These are phyloP conservation scores for Stereum hirsutum DNA, from an alignment of 1,284 basidiomycete genomes.

Conservation along the genomic window DNA sequence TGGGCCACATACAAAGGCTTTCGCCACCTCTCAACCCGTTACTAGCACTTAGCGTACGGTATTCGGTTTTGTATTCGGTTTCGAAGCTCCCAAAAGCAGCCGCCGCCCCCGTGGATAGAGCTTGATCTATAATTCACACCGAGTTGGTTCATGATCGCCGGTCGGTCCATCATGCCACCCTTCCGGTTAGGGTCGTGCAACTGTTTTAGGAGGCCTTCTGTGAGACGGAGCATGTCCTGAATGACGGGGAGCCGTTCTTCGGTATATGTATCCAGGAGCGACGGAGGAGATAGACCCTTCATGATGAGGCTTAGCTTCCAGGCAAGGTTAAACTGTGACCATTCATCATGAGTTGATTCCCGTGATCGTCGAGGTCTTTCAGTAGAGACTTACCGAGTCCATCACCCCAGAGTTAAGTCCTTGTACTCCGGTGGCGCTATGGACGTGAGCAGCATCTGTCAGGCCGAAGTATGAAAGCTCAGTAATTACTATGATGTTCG, in stretches of 20 bases:
- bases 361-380: neutral
- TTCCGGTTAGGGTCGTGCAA: neutral
- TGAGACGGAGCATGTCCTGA: slow-evolving; percentile 14
- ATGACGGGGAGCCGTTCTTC: slow-evolving; percentile 18
- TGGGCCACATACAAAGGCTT: too few relatives aligned
- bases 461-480: neutral
- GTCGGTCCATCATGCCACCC: slow-evolving; percentile 2
- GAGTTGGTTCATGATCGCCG: slow-evolving; percentile 10
- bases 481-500: neutral
- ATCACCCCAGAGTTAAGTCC: slow-evolving; percentile 13
- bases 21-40: too few relatives aligned
- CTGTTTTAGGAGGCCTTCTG: slow-evolving; percentile 5
- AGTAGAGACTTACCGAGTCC: slow-evolving; percentile 9
- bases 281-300: slow-evolving; percentile 10
- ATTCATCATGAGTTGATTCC: neutral
- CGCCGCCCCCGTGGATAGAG: slow-evolving; percentile 12
- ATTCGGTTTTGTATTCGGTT: too few relatives aligned
- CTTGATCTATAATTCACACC: slow-evolving; percentile 15
- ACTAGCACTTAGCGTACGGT: too few relatives aligned
- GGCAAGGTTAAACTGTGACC: slow-evolving; percentile 15
- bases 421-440: slow-evolving; percentile 12
- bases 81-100: too few relatives aligned
- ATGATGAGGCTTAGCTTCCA: slow-evolving; percentile 18
- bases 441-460: slow-evolving; percentile 12
- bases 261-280: slow-evolving; percentile 15